Evolutionary conservation across 306 rosid species (phyloP).

Genomic region (Myrica gale): DNA sequence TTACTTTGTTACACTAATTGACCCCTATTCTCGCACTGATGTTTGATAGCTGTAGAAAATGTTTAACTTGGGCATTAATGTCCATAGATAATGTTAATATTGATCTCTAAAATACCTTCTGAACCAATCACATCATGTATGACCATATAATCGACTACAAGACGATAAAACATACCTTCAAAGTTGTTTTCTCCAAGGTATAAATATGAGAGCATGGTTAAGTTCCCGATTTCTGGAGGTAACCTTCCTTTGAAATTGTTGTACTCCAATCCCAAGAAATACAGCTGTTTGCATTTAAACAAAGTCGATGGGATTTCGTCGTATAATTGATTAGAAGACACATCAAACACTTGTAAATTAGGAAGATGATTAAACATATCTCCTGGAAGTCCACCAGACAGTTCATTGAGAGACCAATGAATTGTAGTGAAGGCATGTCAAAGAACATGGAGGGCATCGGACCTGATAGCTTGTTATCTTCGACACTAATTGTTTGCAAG

Average conservation of each 20-base stretch:
- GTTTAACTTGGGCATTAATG: too few species aligned
- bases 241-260: conserved; percentile 26
- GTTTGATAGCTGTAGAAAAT: too few species aligned
- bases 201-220: background rate
- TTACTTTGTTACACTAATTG: too few species aligned
- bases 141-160: background rate
- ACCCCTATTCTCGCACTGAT: too few species aligned
- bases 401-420: background rate
- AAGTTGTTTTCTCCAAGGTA: background rate
- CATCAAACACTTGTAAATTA: background rate
- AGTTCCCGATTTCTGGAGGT: conserved; percentile 7
- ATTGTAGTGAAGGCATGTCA: conserved; percentile 19
- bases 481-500: too few species aligned
- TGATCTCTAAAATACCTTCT: background rate
- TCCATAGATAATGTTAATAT: too few species aligned
- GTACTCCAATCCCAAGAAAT: background rate
- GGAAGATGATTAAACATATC: conserved; percentile 19
- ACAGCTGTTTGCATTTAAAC: conserved; percentile 9
- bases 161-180: background rate
- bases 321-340: background rate
- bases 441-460: conserved; percentile 10
- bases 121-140: background rate
- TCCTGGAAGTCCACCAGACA: conserved; percentile 5
- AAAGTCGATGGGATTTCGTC: background rate
- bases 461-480: background rate